Evolutionary conservation across 306 rosid species (phyloP).

Genomic region (Arachis stenosperma): DNA sequence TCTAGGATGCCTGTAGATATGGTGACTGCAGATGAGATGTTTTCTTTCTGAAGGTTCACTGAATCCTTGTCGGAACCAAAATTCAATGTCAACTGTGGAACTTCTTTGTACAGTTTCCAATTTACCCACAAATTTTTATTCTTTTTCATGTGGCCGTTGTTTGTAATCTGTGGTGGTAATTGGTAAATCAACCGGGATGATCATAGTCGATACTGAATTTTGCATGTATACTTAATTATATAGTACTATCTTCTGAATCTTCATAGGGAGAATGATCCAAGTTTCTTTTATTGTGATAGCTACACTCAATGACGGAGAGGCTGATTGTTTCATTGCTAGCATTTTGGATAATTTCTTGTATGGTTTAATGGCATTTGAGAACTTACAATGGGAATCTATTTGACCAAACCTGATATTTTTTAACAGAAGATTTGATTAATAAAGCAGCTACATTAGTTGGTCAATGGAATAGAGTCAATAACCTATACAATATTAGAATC

Average conservation of each 20-base stretch:
- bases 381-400: neutral
- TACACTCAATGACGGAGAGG: neutral
- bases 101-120: slow-evolving; percentile 42
- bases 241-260: neutral
- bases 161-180: slow-evolving; percentile 5
- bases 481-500: neutral
- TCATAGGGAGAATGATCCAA: neutral
- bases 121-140: slow-evolving; percentile 21
- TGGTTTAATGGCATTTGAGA: neutral
- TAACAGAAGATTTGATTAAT: slow-evolving; percentile 8
- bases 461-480: neutral
- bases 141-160: neutral
- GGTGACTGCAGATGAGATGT: slow-evolving; percentile 46
- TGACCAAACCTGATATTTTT: neutral
- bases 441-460: neutral
- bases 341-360: neutral
- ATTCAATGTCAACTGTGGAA: slow-evolving; percentile 2
- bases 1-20: slow-evolving; percentile 49
- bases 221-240: neutral
- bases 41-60: slow-evolving; percentile 49
- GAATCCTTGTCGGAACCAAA: slow-evolving; percentile 15
- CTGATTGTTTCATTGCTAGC: neutral
- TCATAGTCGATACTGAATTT: neutral
- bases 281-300: neutral
- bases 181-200: neutral